Evolutionary conservation across 148 eudicot species (phyloP).

Genomic region (Linanthus parryae): DNA sequence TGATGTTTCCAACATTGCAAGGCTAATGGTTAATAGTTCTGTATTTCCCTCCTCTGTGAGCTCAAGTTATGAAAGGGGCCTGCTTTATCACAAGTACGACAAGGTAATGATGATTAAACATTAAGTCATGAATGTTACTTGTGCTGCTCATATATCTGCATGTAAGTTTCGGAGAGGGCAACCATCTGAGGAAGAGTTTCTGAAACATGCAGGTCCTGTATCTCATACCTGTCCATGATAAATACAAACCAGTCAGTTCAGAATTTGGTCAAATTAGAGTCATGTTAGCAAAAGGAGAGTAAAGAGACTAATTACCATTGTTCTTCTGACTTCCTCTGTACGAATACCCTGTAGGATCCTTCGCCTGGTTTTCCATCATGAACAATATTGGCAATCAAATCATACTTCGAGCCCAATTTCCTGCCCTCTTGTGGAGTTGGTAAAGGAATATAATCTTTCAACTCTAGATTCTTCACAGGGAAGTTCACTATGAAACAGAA

Average conservation of each 20-base stretch:
- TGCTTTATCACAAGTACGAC: too few species aligned
- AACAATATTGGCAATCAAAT: slow-evolving; percentile 88
- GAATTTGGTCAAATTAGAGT: background rate
- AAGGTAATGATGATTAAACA: too few species aligned
- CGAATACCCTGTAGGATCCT: slow-evolving; percentile 93
- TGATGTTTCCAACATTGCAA: too few species aligned
- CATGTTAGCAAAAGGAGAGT: background rate
- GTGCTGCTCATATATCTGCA: slow-evolving; percentile 98
- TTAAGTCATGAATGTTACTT: slow-evolving; percentile 20
- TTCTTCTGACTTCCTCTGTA: slow-evolving; percentile 95
- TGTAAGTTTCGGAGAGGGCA: slow-evolving; percentile 92
- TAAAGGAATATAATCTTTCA: slow-evolving; percentile 92
- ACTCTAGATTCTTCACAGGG: slow-evolving; percentile 95
- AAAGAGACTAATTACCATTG: slow-evolving; percentile 50
- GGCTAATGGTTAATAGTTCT: too few species aligned
- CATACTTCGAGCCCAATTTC: slow-evolving; percentile 79
- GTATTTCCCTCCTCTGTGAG: too few species aligned
- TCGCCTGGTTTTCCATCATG: slow-evolving; percentile 98
- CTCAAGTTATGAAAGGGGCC: too few species aligned
- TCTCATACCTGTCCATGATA: slow-evolving; percentile 66
- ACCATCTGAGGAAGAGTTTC: slow-evolving; percentile 99
- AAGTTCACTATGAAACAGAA: slow-evolving; percentile 55
- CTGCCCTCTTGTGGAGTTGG: slow-evolving; percentile 55
- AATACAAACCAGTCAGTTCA: slow-evolving; percentile 1
- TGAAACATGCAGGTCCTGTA: slow-evolving; percentile 93